A percentile compares a stretch with the other conserved stretches of the same genome.
Conservation (phyloP, 371 early-diverging fungal genomes). For the Coemansia sp. region DNA sequence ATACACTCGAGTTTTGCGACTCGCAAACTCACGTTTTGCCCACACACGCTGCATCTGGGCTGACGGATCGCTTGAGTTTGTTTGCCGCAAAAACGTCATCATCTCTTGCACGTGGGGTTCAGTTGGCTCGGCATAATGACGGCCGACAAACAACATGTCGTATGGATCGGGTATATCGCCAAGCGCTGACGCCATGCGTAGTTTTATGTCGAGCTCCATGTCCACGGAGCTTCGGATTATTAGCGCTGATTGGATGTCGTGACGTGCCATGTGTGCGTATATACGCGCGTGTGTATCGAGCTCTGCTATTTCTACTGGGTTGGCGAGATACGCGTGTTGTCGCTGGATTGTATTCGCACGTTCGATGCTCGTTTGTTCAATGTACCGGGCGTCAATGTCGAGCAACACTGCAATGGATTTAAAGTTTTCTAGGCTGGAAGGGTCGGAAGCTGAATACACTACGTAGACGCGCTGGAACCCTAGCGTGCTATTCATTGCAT, state of each 20-base stretch:
- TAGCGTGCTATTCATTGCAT: conserved; percentile 22
- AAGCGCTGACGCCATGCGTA: conserved; percentile 11
- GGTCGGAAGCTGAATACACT: background rate
- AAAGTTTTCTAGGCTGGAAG: background rate
- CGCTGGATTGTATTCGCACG: background rate
- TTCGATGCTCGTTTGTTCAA: background rate
- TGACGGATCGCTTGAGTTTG: background rate
- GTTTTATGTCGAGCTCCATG: conserved; percentile 30
- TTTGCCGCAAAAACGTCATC: conserved; percentile 1
- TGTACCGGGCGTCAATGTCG: conserved; percentile 8
- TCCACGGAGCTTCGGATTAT: conserved; percentile 21
- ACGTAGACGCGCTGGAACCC: conserved; percentile 30
- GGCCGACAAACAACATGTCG: conserved; percentile 33
- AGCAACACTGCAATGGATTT: conserved; percentile 18
- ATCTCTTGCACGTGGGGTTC: conserved; percentile 11
- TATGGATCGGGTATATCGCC: background rate
- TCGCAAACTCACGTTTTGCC: conserved; percentile 7
- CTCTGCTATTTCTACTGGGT: background rate
- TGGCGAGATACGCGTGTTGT: conserved; percentile 9
- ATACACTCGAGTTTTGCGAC: background rate
- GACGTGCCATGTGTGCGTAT: conserved; percentile 19
- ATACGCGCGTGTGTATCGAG: conserved; percentile 21
- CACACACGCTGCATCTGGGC: conserved; percentile 10
- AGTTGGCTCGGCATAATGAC: conserved; percentile 10
- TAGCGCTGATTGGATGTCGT: conserved; percentile 21